These are phyloP conservation scores for Colletotrichum filicis DNA, from an alignment of 2,329 filamentous ascomycete species.

Conservation along the genomic window DNA sequence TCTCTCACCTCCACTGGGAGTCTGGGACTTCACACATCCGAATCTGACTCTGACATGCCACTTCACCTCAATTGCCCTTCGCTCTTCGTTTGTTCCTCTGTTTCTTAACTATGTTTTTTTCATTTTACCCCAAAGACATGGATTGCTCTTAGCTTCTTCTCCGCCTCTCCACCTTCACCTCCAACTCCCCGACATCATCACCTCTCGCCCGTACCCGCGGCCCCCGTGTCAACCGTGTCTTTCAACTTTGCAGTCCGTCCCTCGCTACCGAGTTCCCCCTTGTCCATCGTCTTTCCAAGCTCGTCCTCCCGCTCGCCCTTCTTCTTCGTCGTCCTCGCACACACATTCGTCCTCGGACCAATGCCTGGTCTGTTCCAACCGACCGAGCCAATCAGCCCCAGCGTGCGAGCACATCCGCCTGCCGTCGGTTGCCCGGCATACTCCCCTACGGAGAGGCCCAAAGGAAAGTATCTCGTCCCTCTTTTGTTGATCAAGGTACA, in stretches of 20 bases:
- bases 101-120: background rate
- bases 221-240: background rate
- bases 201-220: slow-evolving; percentile 6
- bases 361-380: slow-evolving; percentile 15
- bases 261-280: background rate
- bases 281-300: slow-evolving; percentile 1
- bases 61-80: background rate
- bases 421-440: background rate
- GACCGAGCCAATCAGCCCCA: slow-evolving; percentile 14
- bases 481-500: background rate
- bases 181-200: background rate
- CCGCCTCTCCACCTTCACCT: background rate
- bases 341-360: slow-evolving; percentile 22
- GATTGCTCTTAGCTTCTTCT: background rate
- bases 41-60: slow-evolving; percentile 4
- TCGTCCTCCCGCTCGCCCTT: background rate
- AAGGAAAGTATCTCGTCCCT: background rate
- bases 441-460: background rate
- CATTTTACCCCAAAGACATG: slow-evolving; percentile 10
- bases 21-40: background rate
- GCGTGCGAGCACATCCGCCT: slow-evolving; percentile 1
- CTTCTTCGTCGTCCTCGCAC: slow-evolving; percentile 1
- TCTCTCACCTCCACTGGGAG: too few relatives aligned
- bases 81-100: background rate
- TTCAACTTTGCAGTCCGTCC: slow-evolving; percentile 10